Conservation (phyloP, 768 basidiomycete species). For the Chalciporus pseudorubinellus region DNA sequence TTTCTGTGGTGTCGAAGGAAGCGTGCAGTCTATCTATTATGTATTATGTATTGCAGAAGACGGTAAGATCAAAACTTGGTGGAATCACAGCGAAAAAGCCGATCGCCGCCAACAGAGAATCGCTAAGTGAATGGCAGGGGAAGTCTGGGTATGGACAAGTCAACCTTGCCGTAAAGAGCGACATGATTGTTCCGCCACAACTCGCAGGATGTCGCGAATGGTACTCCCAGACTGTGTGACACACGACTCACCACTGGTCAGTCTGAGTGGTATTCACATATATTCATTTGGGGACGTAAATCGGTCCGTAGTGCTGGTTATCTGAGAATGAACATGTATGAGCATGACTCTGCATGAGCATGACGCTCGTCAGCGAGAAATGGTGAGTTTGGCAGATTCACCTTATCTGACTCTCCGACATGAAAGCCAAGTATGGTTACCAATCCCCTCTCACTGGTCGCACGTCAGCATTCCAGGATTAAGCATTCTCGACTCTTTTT, state of each 20-base stretch:
- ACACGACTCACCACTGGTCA: not conserved
- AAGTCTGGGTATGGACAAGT: slow-evolving; percentile 16
- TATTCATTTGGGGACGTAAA: slow-evolving; percentile 18
- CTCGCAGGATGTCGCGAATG: slow-evolving; percentile 6
- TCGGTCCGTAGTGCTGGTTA: not conserved
- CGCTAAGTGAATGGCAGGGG: slow-evolving; percentile 8
- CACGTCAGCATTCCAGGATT: slow-evolving; percentile 18
- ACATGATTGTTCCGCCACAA: slow-evolving; percentile 19
- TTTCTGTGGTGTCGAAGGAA: slow-evolving; percentile 1
- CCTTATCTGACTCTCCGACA: slow-evolving; percentile 18
- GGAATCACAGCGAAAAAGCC: slow-evolving; percentile 7
- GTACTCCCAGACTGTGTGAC: not conserved
- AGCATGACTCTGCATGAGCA: not conserved
- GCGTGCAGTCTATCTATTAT: slow-evolving; percentile 11
- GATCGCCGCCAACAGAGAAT: slow-evolving; percentile 26
- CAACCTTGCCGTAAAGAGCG: slow-evolving; percentile 28
- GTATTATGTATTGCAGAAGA: slow-evolving; percentile 10
- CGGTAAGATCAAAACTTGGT: not conserved
- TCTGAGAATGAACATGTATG: not conserved
- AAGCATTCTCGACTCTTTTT: slow-evolving; percentile 17
- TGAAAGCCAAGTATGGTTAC: slow-evolving; percentile 19
- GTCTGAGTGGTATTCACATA: not conserved
- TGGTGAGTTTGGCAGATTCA: slow-evolving; percentile 2
- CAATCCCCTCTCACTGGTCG: slow-evolving; percentile 11
- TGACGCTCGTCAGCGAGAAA: not conserved